A percentile compares a stretch with the other conserved stretches of the same genome.
Conservation (phyloP, 805 yeast genomes). For the Yamadazyma nakazawae region DNA sequence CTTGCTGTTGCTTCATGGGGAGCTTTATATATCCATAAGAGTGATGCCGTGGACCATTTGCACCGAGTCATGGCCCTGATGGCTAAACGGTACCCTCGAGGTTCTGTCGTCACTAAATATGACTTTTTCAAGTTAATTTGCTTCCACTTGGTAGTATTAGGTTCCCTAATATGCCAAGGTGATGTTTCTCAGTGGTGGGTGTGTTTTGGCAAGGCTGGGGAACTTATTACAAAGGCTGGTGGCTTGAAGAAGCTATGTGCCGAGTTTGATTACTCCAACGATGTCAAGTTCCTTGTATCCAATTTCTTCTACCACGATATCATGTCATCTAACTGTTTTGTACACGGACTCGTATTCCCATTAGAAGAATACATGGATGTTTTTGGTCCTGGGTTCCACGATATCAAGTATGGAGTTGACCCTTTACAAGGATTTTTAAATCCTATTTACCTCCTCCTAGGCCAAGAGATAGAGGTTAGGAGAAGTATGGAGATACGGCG, state of each 20-base stretch:
- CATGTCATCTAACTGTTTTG: conserved; percentile 13
- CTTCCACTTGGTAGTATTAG: conserved; percentile 5
- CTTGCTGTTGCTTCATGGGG: conserved; percentile 27
- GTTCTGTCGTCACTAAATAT: background rate
- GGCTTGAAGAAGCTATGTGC: conserved; percentile 14
- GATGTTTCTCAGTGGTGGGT: conserved; percentile 17
- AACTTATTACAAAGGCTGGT: conserved; percentile 8
- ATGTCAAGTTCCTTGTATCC: conserved; percentile 17
- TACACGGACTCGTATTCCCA: conserved; percentile 15
- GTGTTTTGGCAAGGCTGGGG: background rate
- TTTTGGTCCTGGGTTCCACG: conserved; percentile 12
- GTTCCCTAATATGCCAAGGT: conserved; percentile 16
- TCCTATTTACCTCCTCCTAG: conserved; percentile 18
- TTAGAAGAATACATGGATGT: conserved; percentile 14
- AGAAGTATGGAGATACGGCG: background rate
- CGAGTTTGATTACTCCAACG: conserved; percentile 17
- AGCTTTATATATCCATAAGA: conserved; percentile 12
- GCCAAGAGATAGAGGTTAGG: conserved; percentile 11
- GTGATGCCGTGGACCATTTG: conserved; percentile 4
- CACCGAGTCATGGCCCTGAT: background rate
- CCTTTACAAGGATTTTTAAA: conserved; percentile 22
- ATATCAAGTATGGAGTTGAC: conserved; percentile 19
- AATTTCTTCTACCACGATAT: conserved; percentile 21
- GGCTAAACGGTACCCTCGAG: background rate
- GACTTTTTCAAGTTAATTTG: conserved; percentile 2